Evolutionary conservation across 495 filamentous ascomycete species (phyloP), one percentile per base, ranked within the genome.

Genomic region (Hyaloscypha variabilis): DNA sequence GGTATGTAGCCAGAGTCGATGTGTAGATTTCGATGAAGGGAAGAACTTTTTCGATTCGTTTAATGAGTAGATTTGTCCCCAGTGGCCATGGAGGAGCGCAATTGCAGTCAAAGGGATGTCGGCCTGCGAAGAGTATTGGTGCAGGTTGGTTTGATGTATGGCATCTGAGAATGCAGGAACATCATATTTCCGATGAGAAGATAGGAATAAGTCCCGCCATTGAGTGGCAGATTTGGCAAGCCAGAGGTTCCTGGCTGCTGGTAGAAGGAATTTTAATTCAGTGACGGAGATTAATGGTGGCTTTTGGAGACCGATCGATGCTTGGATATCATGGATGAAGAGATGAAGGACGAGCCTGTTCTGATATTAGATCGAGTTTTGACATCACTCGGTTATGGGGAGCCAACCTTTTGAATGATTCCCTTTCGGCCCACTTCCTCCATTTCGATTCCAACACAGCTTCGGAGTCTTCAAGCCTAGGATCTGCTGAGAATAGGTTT

Each of bases 251-350:
- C 82, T 79, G 0, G 82, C 75, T 28, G 77, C 78, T 1, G 87
- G 87, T 17, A 91, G 69, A 3, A 85, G 84, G 10, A 89, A 74
- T 13, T 82, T 81, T 14, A 91, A 68, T 64, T 91, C 88, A 1
- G 87, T 78, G 67, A 89, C 90, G 0, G 87, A 88, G 65, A 90
- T 85, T 11, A 83, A 65, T 0, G 85, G 83, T 63, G 81, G 85
- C 52, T 79, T 77, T n/a, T 86, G 79, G 10, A 87, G 76, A 23
- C 84, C 80, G 63, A 90, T 81, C 0, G 85, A 84, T 0, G 82
- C 77, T 63, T 89, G 85, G 1, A 82, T 73, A 68, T 90, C 87
- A 34, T 86, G 81, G 6, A 85, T 66, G 61, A 86, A 87, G 5
- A 83, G 71, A 64, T 86, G 83, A 58, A 85, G 83, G 0, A 80